Base-by-base conservation (phyloP, 192 early-diverging fungal species). In the Entrophospora sp. region DNA sequence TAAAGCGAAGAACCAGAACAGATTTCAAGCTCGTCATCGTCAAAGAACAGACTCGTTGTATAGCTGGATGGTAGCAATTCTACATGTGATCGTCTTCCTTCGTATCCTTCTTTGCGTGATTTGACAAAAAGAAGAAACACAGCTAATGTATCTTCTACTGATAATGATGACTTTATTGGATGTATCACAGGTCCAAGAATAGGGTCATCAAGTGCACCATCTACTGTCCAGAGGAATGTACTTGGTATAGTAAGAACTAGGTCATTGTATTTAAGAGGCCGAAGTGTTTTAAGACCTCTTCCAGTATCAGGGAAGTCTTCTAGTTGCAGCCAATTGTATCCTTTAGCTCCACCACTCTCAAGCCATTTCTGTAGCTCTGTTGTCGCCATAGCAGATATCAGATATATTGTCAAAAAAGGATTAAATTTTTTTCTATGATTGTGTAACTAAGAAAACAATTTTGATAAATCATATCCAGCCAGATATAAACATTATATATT, bases 121-220 rank as follows among this genome's bases (percentile, higher is more conserved):
- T 70, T 70, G 13, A 70, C 32, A 30, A 70, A 70, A 30, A 70
- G 69, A 31, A 70, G 69, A 52, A 70, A 70, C 3, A 70, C 48
- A 7, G 70, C 70, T 27, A 71, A n/a, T 14, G 56, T 71, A 30
- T 71, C 70, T 35, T 71, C 70, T 7, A 42, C 51, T 12, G 69
- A 71, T 16, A 69, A 60, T 37, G 37, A 20, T 24, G 35, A 34
- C 18, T 71, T n/a, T 30, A 62, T 5, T 2, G 66, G 9, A 12
- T 37, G 18, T 32, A 72, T 38, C 14, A 63, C 37, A 34, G 51
- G 34, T 28, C 71, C 71, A 27, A 72, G 32, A 18, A 72, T 30
- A 25, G 69, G 69, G 43, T 72, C 71, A n/a, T 30, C 42, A 37
- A 36, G 16, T 30, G 71, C 68, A 0, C 56, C 69, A 27, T 71